These are phyloP conservation scores for Solanum corneliomulleri DNA, from an alignment of 257 asterid species.

Conservation along the genomic window DNA sequence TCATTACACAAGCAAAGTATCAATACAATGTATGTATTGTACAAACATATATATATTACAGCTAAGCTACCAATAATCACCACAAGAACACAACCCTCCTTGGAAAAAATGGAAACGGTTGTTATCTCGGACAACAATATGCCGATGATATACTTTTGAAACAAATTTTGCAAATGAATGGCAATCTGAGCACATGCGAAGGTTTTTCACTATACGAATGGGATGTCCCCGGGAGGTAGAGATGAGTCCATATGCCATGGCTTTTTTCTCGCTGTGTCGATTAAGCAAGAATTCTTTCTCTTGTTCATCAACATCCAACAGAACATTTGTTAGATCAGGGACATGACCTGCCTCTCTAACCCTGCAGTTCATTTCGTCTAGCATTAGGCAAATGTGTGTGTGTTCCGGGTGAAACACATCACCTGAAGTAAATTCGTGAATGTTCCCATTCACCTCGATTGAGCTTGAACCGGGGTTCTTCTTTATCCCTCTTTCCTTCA, in stretches of 20 bases:
- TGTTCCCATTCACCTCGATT: constrained; percentile 30
- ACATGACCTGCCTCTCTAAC: constrained; percentile 30
- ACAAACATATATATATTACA: not conserved
- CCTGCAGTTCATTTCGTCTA: constrained; percentile 30
- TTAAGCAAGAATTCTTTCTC: constrained; percentile 41
- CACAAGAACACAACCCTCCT: constrained; percentile 44
- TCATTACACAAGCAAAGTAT: not conserved
- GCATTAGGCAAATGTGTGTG: constrained; percentile 19
- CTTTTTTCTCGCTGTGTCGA: constrained; percentile 45
- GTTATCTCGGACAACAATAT: constrained; percentile 31
- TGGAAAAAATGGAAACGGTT: constrained; percentile 42
- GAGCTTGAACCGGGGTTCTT: constrained; percentile 47
- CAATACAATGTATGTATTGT: not conserved
- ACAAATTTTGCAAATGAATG: constrained; percentile 38
- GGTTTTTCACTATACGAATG: constrained; percentile 37
- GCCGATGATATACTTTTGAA: constrained; percentile 30
- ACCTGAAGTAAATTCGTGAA: constrained; percentile 42
- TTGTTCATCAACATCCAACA: constrained; percentile 27
- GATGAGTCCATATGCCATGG: constrained; percentile 42
- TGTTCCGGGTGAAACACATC: constrained; percentile 22
- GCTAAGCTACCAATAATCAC: constrained; percentile 38
- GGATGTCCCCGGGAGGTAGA: constrained; percentile 21
- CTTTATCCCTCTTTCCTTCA: constrained; percentile 40
- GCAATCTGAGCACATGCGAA: constrained; percentile 51
- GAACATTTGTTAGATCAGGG: constrained; percentile 34